Percentiles rank a stretch among this genome's conserved stretches.
Conservation (phyloP, 2,329 filamentous ascomycete genomes). For the Mycosphaerelloides madeirae region DNA sequence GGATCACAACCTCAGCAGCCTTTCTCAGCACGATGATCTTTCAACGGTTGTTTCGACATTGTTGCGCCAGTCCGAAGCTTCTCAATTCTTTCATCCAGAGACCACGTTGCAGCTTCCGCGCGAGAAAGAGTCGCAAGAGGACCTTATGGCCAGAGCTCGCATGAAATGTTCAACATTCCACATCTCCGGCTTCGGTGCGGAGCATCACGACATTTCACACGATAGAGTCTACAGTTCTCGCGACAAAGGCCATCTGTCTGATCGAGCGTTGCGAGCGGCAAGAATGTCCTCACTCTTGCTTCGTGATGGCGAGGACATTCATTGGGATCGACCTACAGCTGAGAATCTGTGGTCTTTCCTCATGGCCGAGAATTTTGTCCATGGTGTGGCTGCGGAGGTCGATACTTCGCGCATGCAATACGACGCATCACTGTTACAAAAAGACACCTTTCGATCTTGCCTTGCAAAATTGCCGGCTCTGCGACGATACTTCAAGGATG, state of each 20-base stretch:
- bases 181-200: slow-evolving; percentile 32
- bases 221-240: slow-evolving; percentile 26
- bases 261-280: slow-evolving; percentile 2
- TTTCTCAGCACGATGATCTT: slow-evolving; percentile 42
- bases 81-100: slow-evolving; percentile 15
- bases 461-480: slow-evolving; percentile 11
- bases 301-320: background rate
- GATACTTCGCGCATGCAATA: slow-evolving; percentile 5
- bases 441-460: slow-evolving; percentile 3
- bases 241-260: slow-evolving; percentile 5
- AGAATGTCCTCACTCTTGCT: background rate
- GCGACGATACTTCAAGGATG: slow-evolving; percentile 7
- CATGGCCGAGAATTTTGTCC: background rate
- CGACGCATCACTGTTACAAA: slow-evolving; percentile 6
- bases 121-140: slow-evolving; percentile 27
- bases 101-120: slow-evolving; percentile 18
- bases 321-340: background rate
- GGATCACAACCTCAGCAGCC: slow-evolving; percentile 35
- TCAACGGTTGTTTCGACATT: slow-evolving; percentile 21
- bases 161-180: slow-evolving; percentile 31
- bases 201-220: slow-evolving; percentile 17
- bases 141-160: no score
- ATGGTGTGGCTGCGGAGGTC: background rate
- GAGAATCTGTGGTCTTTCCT: background rate
- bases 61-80: slow-evolving; percentile 20